These are phyloP conservation scores for Ceratobasidium sp. DNA, from an alignment of 1,284 basidiomycete species.

Conservation along the genomic window DNA sequence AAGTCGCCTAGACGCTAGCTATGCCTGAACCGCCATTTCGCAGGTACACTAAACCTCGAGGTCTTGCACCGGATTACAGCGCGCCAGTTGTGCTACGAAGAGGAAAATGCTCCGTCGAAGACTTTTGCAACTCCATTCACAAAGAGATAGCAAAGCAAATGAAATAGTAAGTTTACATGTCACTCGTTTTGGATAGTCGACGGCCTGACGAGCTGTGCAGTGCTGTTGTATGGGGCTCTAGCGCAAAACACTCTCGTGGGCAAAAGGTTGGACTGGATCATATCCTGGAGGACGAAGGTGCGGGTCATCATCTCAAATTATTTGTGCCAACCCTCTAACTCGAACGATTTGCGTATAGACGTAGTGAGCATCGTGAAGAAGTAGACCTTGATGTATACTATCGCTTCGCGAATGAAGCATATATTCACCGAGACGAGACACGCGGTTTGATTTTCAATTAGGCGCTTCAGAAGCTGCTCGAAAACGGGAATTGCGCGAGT, in stretches of 20 bases:
- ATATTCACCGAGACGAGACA: not conserved
- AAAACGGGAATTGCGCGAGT: constrained; percentile 37
- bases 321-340: constrained; percentile 49
- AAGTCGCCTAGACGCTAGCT: not conserved
- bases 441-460: not conserved
- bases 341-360: constrained; percentile 53
- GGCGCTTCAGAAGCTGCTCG: constrained; percentile 36
- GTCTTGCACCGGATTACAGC: constrained; percentile 89
- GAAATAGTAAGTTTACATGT: constrained; percentile 75
- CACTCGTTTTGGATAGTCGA: constrained; percentile 22
- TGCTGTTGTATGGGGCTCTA: constrained; percentile 92
- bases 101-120: constrained; percentile 75
- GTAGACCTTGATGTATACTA: constrained; percentile 57
- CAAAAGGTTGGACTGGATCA: constrained; percentile 97
- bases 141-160: constrained; percentile 94
- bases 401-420: constrained; percentile 6
- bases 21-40: not conserved
- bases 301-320: constrained; percentile 52
- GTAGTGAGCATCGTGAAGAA: constrained; percentile 88
- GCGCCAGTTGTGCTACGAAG: constrained; percentile 81
- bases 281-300: constrained; percentile 89
- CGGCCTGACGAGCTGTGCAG: constrained; percentile 58
- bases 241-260: constrained; percentile 95
- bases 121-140: constrained; percentile 92
- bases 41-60: constrained; percentile 92